Base-by-base conservation (phyloP, 257 asterid genomes). In the Lavandula angustifolia region DNA sequence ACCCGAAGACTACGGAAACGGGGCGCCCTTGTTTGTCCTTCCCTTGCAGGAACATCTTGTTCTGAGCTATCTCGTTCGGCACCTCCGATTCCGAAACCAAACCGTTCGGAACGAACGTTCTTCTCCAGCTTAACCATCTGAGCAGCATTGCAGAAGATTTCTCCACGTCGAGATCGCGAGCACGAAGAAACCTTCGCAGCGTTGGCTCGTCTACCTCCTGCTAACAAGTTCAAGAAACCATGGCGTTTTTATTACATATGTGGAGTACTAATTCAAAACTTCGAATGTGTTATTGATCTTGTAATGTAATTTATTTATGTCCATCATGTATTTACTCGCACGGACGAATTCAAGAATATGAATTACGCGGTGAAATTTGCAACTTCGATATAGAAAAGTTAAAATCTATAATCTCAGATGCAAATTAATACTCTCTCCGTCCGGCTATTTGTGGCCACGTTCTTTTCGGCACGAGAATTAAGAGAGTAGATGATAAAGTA, bases 1-100 rank as follows among this genome's bases (percentile, higher is more conserved):
- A 59, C 9, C 92, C 95, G 38, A 82, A 68, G 12, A 82, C 73
- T 9, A 92, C 82, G 0, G 90, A 74, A 14, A 89, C 72, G 27
- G 96, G 99, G 8, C 81, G 82, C 5, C 94, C 95, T 54, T 67
- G 66, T 62, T 81, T 87, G 6, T 92, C 97, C 1, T 9, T 55
- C 6, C 98, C 98, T 74, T 92, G 97, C 60, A 76, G 66, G 55
- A 82, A 85, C 80, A 81, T 71, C 76, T 87, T 92, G 75, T 84
- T 84, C 43, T 89, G 94, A 5, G 81, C 85, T 13, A 85, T 69
- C 22, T 85, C 88, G 33, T 87, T 79, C 2, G 65, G 40, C n/a
- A 92, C 58, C 61, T 89, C 94, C 6, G 79, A 64, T 14, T 62
- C 51, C 0, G 81, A 68, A 57, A 92, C 74, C 11, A 38, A 76